Base-by-base conservation (phyloP, 2,329 filamentous ascomycete genomes). In the Falciphora oryzae region DNA sequence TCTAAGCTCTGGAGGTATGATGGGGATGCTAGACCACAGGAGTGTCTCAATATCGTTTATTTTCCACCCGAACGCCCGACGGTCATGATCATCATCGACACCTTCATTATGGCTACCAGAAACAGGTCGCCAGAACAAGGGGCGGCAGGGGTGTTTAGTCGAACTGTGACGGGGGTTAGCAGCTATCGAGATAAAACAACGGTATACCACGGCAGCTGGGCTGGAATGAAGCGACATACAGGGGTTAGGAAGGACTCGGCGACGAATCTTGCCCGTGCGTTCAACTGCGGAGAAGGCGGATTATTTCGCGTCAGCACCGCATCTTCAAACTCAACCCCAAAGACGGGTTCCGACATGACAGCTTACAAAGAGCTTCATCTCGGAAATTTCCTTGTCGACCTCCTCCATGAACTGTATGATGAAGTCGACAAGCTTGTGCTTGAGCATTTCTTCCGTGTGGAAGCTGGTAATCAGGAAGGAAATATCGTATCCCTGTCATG, bases 331-430 rank as follows among this genome's bases (percentile, higher is more conserved):
- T 53, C 44, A n/a, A 25, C 6, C n/a, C 18, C 32, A 62, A 25
- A 22, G 8, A 22, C 27, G 44, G 50, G 16, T 22, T 11, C 28
- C n/a, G 14, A 31, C 32, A 13, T 64, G n/a, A n/a, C n/a, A 25
- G 22, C 16, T 29, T 85, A 97, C 94, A 78, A 99, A 99, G 73
- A 99, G 89, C 85, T 99, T 99, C 95, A 99, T 98, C 80, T 99
- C 96, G 3, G 95, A 98, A 66, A 99, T 99, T 78, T 99, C 95
- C 83, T 99, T 99, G 78, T 99, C 96, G 5, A 99, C 96, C 77
- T 99, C 95, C 78, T 99, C 94, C 94, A 99, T 98, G 74, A 99
- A 99, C 74, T 98, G 89, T 69, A 99, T 97, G 71, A 99, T 96
- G 74, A 99, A 99, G 77, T 99, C 95, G 44, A 99, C 96, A 71